Conservation (phyloP, 139 green algal species). For the Chlorella ohadii region DNA sequence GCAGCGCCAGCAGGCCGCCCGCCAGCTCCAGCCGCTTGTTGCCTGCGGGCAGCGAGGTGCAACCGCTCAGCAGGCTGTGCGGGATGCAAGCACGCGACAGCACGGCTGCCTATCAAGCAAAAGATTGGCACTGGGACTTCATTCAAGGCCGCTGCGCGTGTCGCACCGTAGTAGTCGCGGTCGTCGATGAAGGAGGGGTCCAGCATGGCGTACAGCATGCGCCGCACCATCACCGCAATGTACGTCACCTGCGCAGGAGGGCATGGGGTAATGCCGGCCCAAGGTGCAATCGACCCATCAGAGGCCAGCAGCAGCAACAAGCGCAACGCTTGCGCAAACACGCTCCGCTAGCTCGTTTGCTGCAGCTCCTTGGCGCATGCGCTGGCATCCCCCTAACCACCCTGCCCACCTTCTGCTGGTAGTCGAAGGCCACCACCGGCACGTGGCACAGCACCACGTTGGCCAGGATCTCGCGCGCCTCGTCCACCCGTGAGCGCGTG, state of each 20-base stretch:
- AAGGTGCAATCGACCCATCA: no score
- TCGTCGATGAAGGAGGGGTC: constrained; percentile 94
- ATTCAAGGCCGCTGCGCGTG: no score
- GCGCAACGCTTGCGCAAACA: no score
- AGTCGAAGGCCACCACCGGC: constrained; percentile 88
- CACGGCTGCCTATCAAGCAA: no score
- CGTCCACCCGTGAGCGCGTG: constrained; percentile 74
- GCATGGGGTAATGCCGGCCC: background rate
- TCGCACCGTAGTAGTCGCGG: constrained; percentile 93
- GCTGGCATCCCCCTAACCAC: no score
- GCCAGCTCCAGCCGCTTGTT: constrained; percentile 99
- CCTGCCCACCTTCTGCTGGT: constrained; percentile 74
- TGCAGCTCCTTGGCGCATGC: no score
- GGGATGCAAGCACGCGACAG: no score
- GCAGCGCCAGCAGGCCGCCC: constrained; percentile 92
- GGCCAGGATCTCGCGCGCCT: constrained; percentile 94
- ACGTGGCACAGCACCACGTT: constrained; percentile 96
- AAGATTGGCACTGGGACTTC: no score
- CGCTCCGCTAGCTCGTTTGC: no score
- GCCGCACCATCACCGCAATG: constrained; percentile 92
- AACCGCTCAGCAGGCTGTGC: no score
- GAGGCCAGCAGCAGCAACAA: no score
- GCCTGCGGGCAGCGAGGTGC: constrained; percentile 27
- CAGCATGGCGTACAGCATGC: constrained; percentile 92
- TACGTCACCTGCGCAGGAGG: constrained; percentile 69